Percentiles rank a stretch among this genome's conserved stretches.
Evolutionary conservation across 1,284 basidiomycete genomes (phyloP).

Genomic region (Vanrija sp.): DNA sequence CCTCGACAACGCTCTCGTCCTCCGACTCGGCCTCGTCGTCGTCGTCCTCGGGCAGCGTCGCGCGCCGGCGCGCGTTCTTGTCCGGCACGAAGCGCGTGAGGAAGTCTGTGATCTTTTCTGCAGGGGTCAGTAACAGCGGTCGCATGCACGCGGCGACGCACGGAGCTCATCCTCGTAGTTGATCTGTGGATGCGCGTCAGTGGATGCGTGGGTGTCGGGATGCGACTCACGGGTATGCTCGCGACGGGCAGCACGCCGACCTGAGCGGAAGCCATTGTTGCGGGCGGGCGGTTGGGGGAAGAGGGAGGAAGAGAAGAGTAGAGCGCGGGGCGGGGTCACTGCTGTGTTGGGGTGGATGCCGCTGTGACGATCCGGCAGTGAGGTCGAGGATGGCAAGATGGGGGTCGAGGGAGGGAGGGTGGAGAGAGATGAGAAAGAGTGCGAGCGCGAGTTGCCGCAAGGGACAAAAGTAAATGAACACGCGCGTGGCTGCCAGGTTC

Average conservation of each 20-base stretch:
- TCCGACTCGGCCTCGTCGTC: conserved; percentile 60
- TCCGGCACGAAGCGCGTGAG: conserved; percentile 35
- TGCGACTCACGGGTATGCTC: conserved; percentile 37
- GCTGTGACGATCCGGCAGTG: not conserved
- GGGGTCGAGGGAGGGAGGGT: not conserved
- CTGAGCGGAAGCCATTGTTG: not conserved
- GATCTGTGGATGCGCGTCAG: conserved; percentile 22
- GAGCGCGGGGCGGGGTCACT: not conserved
- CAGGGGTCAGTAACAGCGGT: not conserved
- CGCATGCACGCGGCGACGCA: conserved; percentile 9
- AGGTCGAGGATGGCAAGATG: not conserved
- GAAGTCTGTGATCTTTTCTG: conserved; percentile 44
- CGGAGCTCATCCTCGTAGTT: conserved; percentile 44
- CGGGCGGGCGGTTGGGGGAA: not conserved
- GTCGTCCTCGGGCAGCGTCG: conserved; percentile 31
- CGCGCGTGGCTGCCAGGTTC: too few species aligned
- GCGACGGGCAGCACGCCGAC: conserved; percentile 47
- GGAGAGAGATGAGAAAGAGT: not conserved
- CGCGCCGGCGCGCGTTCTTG: conserved; percentile 16
- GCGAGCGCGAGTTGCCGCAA: too few species aligned
- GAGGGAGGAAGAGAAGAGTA: not conserved
- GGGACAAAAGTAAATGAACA: not conserved
- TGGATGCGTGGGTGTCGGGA: not conserved
- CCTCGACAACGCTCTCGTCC: conserved; percentile 54
- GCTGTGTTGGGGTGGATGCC: too few species aligned